A percentile compares a stretch with the other conserved stretches of the same genome.
phyloP scores from a whole-genome alignment of 2,329 filamentous ascomycete genomes.

The Paecilomyces fulvus region DNA sequence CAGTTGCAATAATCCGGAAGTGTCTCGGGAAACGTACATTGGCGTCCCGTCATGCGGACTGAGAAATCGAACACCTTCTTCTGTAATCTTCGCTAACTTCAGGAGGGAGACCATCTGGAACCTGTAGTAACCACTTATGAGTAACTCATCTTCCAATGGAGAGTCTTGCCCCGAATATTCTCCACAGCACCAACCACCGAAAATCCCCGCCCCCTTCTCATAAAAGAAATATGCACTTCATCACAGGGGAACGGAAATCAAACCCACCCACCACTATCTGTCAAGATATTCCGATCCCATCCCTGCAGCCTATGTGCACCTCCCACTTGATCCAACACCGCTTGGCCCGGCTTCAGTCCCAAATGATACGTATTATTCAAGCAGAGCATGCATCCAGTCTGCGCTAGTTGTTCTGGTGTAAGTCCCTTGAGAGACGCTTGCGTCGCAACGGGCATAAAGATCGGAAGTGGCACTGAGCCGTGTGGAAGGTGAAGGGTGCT shows the following conservation, averaged over 20 bases:
- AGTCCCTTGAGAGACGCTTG: slow-evolving; percentile 93
- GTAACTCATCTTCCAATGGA: slow-evolving; percentile 8
- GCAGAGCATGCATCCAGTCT: slow-evolving; percentile 81
- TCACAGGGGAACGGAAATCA: neutral
- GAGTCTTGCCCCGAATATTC: neutral
- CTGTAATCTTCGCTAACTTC: slow-evolving; percentile 85
- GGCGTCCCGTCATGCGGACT: slow-evolving; percentile 90
- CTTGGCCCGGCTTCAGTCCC: slow-evolving; percentile 87
- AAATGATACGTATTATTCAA: slow-evolving; percentile 98
- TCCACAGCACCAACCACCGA: neutral
- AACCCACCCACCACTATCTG: slow-evolving; percentile 49
- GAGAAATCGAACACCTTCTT: slow-evolving; percentile 92
- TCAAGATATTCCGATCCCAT: slow-evolving; percentile 93
- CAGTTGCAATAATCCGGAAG: neutral
- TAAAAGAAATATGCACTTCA: neutral
- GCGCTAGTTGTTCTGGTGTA: slow-evolving; percentile 83
- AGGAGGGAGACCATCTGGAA: slow-evolving; percentile 99
- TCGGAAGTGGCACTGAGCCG: slow-evolving; percentile 78
- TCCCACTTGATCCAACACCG: slow-evolving; percentile 75
- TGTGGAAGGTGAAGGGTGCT: slow-evolving; percentile 83
- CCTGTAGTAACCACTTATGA: slow-evolving; percentile 40
- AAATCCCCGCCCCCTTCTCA: neutral
- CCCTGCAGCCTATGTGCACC: slow-evolving; percentile 91
- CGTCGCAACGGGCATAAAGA: slow-evolving; percentile 98
- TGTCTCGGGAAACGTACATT: slow-evolving; percentile 51